These are phyloP conservation scores for Dissophora globulifera DNA, from an alignment of 192 early-diverging fungal genomes.

Conservation along the genomic window DNA sequence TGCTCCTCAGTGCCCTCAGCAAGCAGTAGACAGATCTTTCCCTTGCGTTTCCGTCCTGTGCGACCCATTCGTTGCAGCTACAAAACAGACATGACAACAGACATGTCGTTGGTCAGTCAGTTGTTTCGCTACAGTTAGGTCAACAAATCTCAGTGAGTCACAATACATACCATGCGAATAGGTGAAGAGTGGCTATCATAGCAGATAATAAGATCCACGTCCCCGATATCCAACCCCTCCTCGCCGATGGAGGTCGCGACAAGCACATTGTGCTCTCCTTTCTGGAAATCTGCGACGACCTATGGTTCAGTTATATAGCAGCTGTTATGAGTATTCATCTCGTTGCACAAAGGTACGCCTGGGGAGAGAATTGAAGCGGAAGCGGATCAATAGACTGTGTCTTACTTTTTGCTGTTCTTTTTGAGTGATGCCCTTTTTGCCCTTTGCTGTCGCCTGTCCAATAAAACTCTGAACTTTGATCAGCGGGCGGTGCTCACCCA, in stretches of 20 bases:
- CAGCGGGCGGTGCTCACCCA: conserved; percentile 73
- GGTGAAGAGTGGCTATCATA: conserved; percentile 84
- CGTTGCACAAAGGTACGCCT: too few species aligned
- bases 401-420: conserved; percentile 84
- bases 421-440: conserved; percentile 81
- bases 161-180: conserved; percentile 71
- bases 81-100: background rate
- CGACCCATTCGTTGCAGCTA: conserved; percentile 79
- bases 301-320: too few species aligned
- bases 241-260: conserved; percentile 94
- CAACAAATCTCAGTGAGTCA: background rate
- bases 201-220: conserved; percentile 93
- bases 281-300: conserved; percentile 80
- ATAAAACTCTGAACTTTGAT: conserved; percentile 81
- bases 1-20: conserved; percentile 75
- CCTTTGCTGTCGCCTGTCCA: conserved; percentile 73
- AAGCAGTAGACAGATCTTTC: conserved; percentile 71
- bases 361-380: background rate
- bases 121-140: background rate
- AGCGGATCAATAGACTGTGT: background rate
- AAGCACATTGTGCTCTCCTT: conserved; percentile 83
- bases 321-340: too few species aligned
- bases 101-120: too few species aligned
- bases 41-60: conserved; percentile 82
- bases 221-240: conserved; percentile 96